Percentiles rank a stretch among this genome's conserved stretches.
phyloP scores from a whole-genome alignment of 805 yeast genomes.

The Pichia sporocuriosa region DNA sequence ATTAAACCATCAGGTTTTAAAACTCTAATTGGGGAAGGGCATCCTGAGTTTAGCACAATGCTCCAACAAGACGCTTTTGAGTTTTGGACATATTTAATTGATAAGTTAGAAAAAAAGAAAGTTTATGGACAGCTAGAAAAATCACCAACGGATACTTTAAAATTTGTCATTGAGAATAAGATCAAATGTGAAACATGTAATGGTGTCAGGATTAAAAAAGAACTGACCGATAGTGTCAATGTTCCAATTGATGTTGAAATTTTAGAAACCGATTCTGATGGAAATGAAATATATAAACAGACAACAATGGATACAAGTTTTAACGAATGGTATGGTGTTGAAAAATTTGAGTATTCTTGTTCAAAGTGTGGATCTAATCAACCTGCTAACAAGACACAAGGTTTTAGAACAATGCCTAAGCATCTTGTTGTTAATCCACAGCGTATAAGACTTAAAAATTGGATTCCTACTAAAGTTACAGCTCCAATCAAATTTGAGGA shows the following conservation, averaged over 20 bases:
- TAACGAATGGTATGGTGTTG: constrained; percentile 37
- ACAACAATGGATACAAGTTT: constrained; percentile 49
- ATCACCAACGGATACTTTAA: constrained; percentile 48
- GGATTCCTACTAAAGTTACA: constrained; percentile 82
- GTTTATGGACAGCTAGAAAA: constrained; percentile 27
- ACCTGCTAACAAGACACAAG: constrained; percentile 36
- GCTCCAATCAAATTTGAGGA: constrained; percentile 54
- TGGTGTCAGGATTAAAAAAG: constrained; percentile 50
- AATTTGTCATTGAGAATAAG: constrained; percentile 60
- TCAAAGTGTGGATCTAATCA: constrained; percentile 39
- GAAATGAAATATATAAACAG: constrained; percentile 39
- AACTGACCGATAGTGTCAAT: constrained; percentile 57
- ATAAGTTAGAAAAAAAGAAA: constrained; percentile 48
- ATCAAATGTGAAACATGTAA: constrained; percentile 52
- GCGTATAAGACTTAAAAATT: constrained; percentile 75
- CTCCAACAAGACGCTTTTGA: constrained; percentile 96
- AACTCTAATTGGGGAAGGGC: constrained; percentile 65
- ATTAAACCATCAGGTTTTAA: constrained; percentile 74
- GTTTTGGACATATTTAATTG: constrained; percentile 63
- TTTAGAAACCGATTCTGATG: constrained; percentile 34
- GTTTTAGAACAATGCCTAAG: constrained; percentile 63
- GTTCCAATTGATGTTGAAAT: constrained; percentile 48
- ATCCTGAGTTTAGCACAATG: constrained; percentile 77
- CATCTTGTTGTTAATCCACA: constrained; percentile 65
- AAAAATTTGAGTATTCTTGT: constrained; percentile 58